Percentiles rank a stretch among this genome's conserved stretches.
Conservation (phyloP, 306 rosid species). For the Cicer yamashitae region DNA sequence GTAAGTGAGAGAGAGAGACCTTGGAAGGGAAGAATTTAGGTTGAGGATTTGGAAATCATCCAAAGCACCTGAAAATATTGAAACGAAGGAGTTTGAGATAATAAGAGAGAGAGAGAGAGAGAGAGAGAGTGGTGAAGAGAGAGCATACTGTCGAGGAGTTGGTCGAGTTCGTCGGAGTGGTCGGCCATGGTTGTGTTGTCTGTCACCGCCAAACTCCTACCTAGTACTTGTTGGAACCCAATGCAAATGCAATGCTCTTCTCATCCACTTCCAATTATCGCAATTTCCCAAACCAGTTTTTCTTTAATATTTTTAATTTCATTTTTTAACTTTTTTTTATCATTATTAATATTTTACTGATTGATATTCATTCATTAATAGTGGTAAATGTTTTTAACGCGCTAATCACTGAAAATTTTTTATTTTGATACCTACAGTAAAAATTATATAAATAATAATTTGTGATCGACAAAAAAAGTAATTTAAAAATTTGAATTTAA, state of each 20-base stretch:
- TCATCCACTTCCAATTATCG: conserved; percentile 20
- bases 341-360: no score
- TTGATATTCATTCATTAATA: no score
- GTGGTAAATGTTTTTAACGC: no score
- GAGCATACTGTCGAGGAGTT: conserved; percentile 79
- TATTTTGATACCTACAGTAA: no score
- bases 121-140: background rate
- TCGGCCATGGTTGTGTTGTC: conserved; percentile 63
- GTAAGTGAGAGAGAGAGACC: conserved; percentile 48
- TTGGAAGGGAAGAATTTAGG: conserved; percentile 56
- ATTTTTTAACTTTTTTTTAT: no score
- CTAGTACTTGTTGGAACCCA: background rate
- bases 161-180: conserved; percentile 72
- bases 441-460: no score
- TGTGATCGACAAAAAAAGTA: no score
- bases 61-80: conserved; percentile 77
- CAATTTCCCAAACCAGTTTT: background rate
- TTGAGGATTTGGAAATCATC: conserved; percentile 87
- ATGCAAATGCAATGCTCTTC: background rate
- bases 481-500: no score
- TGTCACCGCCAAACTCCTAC: conserved; percentile 24
- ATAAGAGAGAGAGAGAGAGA: background rate
- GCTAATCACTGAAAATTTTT: no score
- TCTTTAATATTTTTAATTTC: no score
- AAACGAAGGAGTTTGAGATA: conserved; percentile 6